phyloP scores from a whole-genome alignment of 1,284 basidiomycete genomes.

The Uromyces viciae-fabae region DNA sequence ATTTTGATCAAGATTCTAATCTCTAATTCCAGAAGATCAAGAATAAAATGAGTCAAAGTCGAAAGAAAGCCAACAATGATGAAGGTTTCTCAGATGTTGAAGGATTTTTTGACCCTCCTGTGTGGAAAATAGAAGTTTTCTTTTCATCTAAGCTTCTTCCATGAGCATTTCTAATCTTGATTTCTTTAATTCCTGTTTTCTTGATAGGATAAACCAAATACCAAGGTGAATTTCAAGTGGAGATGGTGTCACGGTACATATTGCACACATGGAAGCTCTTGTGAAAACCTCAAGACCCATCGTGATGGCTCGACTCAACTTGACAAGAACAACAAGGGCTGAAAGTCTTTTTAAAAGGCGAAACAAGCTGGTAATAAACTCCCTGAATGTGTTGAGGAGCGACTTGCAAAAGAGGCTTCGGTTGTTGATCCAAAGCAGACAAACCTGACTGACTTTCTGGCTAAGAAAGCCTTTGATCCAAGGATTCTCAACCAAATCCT shows the following conservation, averaged over 20 bases:
- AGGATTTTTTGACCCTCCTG: no score
- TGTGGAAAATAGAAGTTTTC: no score
- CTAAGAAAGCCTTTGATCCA: no score
- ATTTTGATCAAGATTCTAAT: no score
- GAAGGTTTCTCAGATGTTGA: no score
- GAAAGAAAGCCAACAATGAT: no score
- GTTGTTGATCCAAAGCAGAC: no score
- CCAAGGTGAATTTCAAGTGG: not conserved
- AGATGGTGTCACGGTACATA: not conserved
- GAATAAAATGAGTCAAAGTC: no score
- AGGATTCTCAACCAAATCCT: conserved; percentile 11
- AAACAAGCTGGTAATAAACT: not conserved
- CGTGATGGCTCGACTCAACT: not conserved
- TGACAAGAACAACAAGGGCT: not conserved
- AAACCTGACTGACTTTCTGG: no score
- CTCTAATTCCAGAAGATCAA: no score
- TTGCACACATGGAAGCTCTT: not conserved
- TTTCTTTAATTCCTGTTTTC: no score
- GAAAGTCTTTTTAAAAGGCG: not conserved
- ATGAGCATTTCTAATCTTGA: not conserved
- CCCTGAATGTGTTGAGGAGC: not conserved
- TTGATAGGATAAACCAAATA: no score
- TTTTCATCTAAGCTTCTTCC: conserved; percentile 2
- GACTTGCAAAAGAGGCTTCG: not conserved
- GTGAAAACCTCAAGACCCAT: not conserved